Evolutionary conservation across 768 basidiomycete species (phyloP).

Genomic region (Terana coerulea): DNA sequence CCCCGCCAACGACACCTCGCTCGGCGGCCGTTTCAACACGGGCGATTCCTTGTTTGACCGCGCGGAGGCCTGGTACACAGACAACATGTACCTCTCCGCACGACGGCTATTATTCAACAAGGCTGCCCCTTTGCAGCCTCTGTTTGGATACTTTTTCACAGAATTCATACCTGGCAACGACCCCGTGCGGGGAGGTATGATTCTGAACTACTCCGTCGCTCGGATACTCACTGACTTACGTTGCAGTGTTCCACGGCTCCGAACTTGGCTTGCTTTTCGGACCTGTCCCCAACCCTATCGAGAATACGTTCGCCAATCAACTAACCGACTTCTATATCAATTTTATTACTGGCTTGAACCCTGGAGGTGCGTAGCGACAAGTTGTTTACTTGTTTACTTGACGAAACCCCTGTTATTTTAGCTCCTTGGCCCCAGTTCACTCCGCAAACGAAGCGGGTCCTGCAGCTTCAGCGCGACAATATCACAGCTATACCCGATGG

Average conservation of each 20-base stretch:
- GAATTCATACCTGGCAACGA: slow-evolving; percentile 53
- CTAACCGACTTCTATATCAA: slow-evolving; percentile 48
- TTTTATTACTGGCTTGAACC: slow-evolving; percentile 49
- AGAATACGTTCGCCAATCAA: slow-evolving; percentile 40
- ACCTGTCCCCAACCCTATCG: slow-evolving; percentile 35
- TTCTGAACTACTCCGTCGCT: not conserved
- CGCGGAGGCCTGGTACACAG: slow-evolving; percentile 49
- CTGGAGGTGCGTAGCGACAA: slow-evolving; percentile 35
- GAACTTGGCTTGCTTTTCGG: slow-evolving; percentile 46
- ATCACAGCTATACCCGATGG: slow-evolving; percentile 53
- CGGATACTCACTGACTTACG: not conserved
- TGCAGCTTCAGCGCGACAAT: slow-evolving; percentile 51
- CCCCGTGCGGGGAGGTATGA: slow-evolving; percentile 41
- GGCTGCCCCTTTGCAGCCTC: slow-evolving; percentile 39
- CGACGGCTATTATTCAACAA: slow-evolving; percentile 45
- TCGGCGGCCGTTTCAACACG: slow-evolving; percentile 50
- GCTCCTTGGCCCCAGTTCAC: slow-evolving; percentile 47
- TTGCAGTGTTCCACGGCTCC: slow-evolving; percentile 41
- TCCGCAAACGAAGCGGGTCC: slow-evolving; percentile 29
- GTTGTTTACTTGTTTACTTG: not conserved
- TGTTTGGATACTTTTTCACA: slow-evolving; percentile 49
- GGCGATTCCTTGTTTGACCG: slow-evolving; percentile 55
- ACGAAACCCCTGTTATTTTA: slow-evolving; percentile 15
- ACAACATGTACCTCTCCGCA: slow-evolving; percentile 47
- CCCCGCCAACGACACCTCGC: slow-evolving; percentile 41